Evolutionary conservation across 2,329 filamentous ascomycete species (phyloP).

Genomic region (Cadophora luteo-olivacea): DNA sequence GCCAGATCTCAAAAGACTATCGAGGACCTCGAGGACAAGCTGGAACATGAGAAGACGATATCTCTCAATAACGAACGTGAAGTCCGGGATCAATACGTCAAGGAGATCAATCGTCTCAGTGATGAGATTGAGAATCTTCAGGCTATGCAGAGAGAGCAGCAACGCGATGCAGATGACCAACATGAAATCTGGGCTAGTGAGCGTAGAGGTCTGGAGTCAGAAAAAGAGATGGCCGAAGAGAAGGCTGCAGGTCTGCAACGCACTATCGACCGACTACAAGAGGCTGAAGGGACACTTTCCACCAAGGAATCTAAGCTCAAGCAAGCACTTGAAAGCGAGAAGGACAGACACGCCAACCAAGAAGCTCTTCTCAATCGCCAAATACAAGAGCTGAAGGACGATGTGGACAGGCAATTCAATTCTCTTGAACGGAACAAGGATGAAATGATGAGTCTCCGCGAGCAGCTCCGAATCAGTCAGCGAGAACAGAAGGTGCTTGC

Average conservation of each 20-base stretch:
- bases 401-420: conserved; percentile 71
- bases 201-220: conserved; percentile 67
- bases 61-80: conserved; percentile 63
- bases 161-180: conserved; percentile 73
- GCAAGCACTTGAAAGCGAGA: conserved; percentile 72
- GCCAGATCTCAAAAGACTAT: conserved; percentile 51
- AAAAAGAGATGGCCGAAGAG: conserved; percentile 71
- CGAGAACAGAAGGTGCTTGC: conserved; percentile 66
- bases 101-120: conserved; percentile 60
- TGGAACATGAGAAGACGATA: conserved; percentile 51
- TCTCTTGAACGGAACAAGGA: conserved; percentile 68
- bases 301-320: conserved; percentile 72
- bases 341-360: conserved; percentile 73
- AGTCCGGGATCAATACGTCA: conserved; percentile 59
- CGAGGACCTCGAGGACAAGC: conserved; percentile 54
- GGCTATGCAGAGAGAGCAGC: conserved; percentile 70
- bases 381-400: conserved; percentile 75
- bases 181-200: conserved; percentile 76
- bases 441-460: conserved; percentile 69
- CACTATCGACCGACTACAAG: conserved; percentile 73
- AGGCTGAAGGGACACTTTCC: conserved; percentile 70
- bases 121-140: conserved; percentile 58
- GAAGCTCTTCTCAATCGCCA: conserved; percentile 75
- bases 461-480: conserved; percentile 73
- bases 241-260: conserved; percentile 71